Evolutionary conservation across 2,329 filamentous ascomycete species (phyloP).

Genomic region (Madurella mycetomatis): DNA sequence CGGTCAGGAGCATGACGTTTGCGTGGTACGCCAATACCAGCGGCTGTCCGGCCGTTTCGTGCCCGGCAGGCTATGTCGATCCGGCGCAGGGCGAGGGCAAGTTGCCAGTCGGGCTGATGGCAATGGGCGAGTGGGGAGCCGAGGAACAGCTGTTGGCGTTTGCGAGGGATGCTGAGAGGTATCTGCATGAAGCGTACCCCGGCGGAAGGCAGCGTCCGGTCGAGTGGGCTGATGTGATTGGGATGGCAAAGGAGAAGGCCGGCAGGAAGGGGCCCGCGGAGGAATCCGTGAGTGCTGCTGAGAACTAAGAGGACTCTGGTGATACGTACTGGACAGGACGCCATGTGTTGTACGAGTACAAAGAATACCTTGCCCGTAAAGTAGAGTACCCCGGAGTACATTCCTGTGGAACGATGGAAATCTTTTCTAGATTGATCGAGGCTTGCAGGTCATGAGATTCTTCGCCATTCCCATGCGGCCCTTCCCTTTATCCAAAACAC

Average conservation of each 20-base stretch:
- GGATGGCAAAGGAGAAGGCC: slow-evolving; percentile 30
- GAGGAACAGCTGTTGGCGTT: slow-evolving; percentile 61
- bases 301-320: too few species aligned
- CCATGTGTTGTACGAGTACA: too few species aligned
- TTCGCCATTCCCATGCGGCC: too few species aligned
- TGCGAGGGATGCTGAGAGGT: slow-evolving; percentile 54
- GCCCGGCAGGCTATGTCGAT: slow-evolving; percentile 69
- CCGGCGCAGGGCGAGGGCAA: slow-evolving; percentile 53
- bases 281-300: too few species aligned
- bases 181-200: slow-evolving; percentile 44
- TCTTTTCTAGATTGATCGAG: too few species aligned
- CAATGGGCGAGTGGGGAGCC: slow-evolving; percentile 61
- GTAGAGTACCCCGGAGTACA: too few species aligned
- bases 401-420: too few species aligned
- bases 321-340: too few species aligned
- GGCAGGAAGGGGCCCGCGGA: neutral
- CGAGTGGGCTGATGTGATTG: slow-evolving; percentile 57
- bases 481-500: too few species aligned
- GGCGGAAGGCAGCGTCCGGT: slow-evolving; percentile 48
- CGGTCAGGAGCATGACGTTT: slow-evolving; percentile 77
- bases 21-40: slow-evolving; percentile 80
- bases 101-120: slow-evolving; percentile 59
- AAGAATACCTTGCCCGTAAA: too few species aligned
- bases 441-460: too few species aligned
- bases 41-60: slow-evolving; percentile 70